These are phyloP conservation scores for Botrytis hyacinthi DNA, from an alignment of 2,329 filamentous ascomycete species.

Conservation along the genomic window DNA sequence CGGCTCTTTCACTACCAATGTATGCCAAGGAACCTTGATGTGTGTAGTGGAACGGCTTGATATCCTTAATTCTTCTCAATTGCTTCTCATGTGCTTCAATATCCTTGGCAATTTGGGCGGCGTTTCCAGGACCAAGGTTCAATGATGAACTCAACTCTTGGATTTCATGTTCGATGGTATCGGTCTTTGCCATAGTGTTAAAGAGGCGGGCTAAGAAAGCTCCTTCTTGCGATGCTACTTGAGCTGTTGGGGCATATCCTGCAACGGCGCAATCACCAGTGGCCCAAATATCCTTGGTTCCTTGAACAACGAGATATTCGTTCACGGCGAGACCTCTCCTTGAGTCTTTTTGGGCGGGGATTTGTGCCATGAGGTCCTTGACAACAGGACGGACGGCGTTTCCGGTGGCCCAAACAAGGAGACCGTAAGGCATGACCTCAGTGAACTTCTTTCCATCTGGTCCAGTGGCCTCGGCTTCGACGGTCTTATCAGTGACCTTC, in stretches of 20 bases:
- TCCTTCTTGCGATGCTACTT: constrained; percentile 95
- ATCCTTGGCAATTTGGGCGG: constrained; percentile 66
- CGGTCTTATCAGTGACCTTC: constrained; percentile 87
- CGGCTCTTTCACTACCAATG: constrained; percentile 96
- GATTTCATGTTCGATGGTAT: constrained; percentile 75
- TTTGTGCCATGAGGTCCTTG: constrained; percentile 85
- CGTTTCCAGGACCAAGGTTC: constrained; percentile 60
- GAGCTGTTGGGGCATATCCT: constrained; percentile 95
- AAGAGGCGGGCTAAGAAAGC: constrained; percentile 92
- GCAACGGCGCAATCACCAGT: constrained; percentile 96
- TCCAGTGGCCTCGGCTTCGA: constrained; percentile 81
- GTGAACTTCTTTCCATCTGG: constrained; percentile 82
- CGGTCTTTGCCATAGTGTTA: constrained; percentile 98
- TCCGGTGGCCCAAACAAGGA: constrained; percentile 97
- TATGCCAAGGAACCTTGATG: constrained; percentile 97
- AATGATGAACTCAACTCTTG: constrained; percentile 62
- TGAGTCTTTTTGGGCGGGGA: constrained; percentile 92
- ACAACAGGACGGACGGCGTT: constrained; percentile 89
- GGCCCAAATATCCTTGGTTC: constrained; percentile 95
- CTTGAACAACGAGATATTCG: constrained; percentile 98
- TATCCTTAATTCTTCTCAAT: constrained; percentile 84
- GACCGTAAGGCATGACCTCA: constrained; percentile 84
- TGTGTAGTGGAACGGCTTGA: constrained; percentile 97
- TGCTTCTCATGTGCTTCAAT: constrained; percentile 87
- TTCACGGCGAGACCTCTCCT: constrained; percentile 94